Evolutionary conservation across 176 grass and related monocot species (phyloP).

Genomic region (Musa beccarii): DNA sequence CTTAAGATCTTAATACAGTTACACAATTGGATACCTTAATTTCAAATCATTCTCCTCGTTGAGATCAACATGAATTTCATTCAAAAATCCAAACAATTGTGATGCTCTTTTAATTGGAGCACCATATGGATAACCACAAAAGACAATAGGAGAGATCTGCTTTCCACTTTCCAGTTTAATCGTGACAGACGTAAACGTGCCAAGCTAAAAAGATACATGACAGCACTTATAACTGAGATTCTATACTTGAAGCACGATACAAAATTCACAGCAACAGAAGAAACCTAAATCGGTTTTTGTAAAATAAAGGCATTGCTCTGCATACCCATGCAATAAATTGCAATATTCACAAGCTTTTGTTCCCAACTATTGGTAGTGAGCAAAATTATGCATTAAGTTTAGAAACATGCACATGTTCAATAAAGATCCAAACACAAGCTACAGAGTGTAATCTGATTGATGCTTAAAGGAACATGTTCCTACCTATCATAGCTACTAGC

Average conservation of each 20-base stretch:
- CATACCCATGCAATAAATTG: too few relatives aligned
- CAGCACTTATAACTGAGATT: neutral
- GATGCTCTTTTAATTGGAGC: conserved; percentile 58
- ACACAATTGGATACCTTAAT: conserved; percentile 36
- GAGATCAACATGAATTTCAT: conserved; percentile 77
- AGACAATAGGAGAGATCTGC: conserved; percentile 63
- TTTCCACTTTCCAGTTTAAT: conserved; percentile 51
- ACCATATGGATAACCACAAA: conserved; percentile 76
- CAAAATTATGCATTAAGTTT: too few relatives aligned
- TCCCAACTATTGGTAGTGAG: too few relatives aligned
- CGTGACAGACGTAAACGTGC: conserved; percentile 20
- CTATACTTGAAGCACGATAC: neutral
- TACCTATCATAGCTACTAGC: too few relatives aligned
- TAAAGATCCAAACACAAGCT: too few relatives aligned
- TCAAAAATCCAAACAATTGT: conserved; percentile 50
- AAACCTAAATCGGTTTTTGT: too few relatives aligned
- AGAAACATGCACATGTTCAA: too few relatives aligned
- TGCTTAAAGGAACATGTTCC: too few relatives aligned
- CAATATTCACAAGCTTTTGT: too few relatives aligned
- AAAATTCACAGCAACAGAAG: neutral
- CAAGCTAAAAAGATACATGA: conserved; percentile 23
- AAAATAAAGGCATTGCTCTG: too few relatives aligned
- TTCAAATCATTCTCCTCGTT: conserved; percentile 53
- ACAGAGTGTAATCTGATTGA: too few relatives aligned
- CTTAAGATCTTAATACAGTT: neutral